These are phyloP conservation scores for Primulina eburnea DNA, from an alignment of 257 asterid genomes.

Conservation along the genomic window DNA sequence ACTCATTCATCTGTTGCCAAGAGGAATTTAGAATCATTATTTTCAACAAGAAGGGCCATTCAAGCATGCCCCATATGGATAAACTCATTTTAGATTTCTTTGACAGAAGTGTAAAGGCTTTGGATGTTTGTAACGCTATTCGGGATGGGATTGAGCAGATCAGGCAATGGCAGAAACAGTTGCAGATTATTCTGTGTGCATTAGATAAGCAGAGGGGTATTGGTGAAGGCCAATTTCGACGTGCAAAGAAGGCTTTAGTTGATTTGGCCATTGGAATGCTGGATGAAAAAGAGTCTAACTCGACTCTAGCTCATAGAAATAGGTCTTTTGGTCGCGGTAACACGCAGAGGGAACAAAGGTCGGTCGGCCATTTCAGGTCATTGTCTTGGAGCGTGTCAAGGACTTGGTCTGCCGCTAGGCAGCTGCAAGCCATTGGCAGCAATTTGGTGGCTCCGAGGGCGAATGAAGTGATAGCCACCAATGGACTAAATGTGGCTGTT, in stretches of 20 bases:
- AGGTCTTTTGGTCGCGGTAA: slow-evolving; percentile 72
- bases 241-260: slow-evolving; percentile 69
- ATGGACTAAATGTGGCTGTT: slow-evolving; percentile 62
- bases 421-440: slow-evolving; percentile 77
- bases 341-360: slow-evolving; percentile 37
- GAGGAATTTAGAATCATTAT: slow-evolving; percentile 69
- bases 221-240: slow-evolving; percentile 91
- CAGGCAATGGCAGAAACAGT: slow-evolving; percentile 80
- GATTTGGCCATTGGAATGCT: slow-evolving; percentile 84
- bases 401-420: slow-evolving; percentile 91
- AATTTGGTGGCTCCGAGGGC: slow-evolving; percentile 56
- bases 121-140: slow-evolving; percentile 90
- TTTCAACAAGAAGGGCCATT: slow-evolving; percentile 34
- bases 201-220: slow-evolving; percentile 59
- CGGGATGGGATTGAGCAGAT: slow-evolving; percentile 92
- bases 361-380: slow-evolving; percentile 64
- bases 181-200: slow-evolving; percentile 78
- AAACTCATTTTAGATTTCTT: slow-evolving; percentile 54
- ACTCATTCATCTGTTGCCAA: slow-evolving; percentile 66
- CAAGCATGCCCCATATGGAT: slow-evolving; percentile 68
- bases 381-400: slow-evolving; percentile 92
- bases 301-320: slow-evolving; percentile 57
- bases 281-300: slow-evolving; percentile 58
- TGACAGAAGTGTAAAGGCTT: slow-evolving; percentile 77
- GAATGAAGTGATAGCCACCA: slow-evolving; percentile 56